phyloP scores from a whole-genome alignment of 2,329 filamentous ascomycete species.

The Xylaria sp. region DNA sequence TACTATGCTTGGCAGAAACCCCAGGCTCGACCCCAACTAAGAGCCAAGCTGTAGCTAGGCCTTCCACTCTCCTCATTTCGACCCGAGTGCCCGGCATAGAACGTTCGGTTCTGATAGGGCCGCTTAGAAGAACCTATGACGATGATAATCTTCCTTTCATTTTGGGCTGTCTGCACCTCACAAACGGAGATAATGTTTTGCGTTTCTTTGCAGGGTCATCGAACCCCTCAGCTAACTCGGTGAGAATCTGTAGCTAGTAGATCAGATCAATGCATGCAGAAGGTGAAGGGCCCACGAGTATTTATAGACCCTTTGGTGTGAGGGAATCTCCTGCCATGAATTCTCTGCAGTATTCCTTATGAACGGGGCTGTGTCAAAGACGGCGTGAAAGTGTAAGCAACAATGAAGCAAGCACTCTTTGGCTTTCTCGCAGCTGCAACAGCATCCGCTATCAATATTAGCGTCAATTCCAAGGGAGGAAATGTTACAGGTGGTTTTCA shows the following conservation, averaged over 20 bases:
- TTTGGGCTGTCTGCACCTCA: slow-evolving; percentile 22
- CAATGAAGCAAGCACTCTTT: slow-evolving; percentile 38
- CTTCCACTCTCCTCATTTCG: slow-evolving; percentile 4
- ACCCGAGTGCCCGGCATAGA: slow-evolving; percentile 12
- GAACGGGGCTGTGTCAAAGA: background rate
- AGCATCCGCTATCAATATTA: slow-evolving; percentile 52
- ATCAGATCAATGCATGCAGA: background rate
- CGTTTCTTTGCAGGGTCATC: background rate
- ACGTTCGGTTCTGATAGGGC: slow-evolving; percentile 23
- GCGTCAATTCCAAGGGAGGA: slow-evolving; percentile 53
- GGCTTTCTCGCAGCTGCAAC: slow-evolving; percentile 41
- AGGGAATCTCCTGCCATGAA: background rate
- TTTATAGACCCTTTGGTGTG: slow-evolving; percentile 16
- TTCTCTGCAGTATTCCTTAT: background rate
- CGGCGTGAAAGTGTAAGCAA: slow-evolving; percentile 30
- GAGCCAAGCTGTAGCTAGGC: slow-evolving; percentile 27
- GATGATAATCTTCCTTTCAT: slow-evolving; percentile 24
- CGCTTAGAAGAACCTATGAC: slow-evolving; percentile 26
- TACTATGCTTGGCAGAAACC: slow-evolving; percentile 10
- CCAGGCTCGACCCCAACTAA: slow-evolving; percentile 1
- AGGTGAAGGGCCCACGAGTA: slow-evolving; percentile 11
- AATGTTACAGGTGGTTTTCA: slow-evolving; percentile 58
- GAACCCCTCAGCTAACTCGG: slow-evolving; percentile 5
- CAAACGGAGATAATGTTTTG: background rate
- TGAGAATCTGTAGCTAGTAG: slow-evolving; percentile 4